These are phyloP conservation scores for Aschersonia sp. DNA, from an alignment of 2,329 filamentous ascomycete species.

Conservation along the genomic window DNA sequence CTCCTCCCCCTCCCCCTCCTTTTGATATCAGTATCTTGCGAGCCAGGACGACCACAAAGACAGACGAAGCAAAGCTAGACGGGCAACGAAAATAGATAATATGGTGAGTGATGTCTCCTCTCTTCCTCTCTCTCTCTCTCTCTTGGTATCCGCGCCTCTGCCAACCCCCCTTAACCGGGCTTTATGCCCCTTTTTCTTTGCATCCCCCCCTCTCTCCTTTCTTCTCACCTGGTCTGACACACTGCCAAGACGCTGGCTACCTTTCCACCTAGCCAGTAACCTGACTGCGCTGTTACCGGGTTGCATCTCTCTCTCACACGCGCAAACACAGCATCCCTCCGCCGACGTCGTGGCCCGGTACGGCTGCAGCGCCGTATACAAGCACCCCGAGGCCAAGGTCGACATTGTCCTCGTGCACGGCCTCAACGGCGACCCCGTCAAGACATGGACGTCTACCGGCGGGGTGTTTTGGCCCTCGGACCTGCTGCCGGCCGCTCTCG, in stretches of 20 bases:
- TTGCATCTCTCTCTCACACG: background rate
- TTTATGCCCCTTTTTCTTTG: background rate
- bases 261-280: no score
- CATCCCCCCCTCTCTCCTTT: background rate
- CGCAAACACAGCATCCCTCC: background rate
- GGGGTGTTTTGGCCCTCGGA: conserved; percentile 56
- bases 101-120: no score
- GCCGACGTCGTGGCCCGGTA: conserved; percentile 23
- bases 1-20: no score
- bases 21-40: no score
- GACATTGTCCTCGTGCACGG: conserved; percentile 61
- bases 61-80: no score
- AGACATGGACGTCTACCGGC: conserved; percentile 45
- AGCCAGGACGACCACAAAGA: no score
- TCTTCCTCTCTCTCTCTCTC: no score
- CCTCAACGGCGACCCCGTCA: conserved; percentile 49
- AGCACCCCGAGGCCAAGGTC: conserved; percentile 41
- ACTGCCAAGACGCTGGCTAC: background rate
- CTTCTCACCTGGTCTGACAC: background rate
- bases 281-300: no score
- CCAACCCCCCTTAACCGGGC: no score
- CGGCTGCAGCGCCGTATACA: conserved; percentile 44
- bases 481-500: conserved; percentile 47
- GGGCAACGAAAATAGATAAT: no score
- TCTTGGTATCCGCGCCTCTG: no score